phyloP scores from a whole-genome alignment of 768 basidiomycete species.

The Mycena olivaceomarginata region DNA sequence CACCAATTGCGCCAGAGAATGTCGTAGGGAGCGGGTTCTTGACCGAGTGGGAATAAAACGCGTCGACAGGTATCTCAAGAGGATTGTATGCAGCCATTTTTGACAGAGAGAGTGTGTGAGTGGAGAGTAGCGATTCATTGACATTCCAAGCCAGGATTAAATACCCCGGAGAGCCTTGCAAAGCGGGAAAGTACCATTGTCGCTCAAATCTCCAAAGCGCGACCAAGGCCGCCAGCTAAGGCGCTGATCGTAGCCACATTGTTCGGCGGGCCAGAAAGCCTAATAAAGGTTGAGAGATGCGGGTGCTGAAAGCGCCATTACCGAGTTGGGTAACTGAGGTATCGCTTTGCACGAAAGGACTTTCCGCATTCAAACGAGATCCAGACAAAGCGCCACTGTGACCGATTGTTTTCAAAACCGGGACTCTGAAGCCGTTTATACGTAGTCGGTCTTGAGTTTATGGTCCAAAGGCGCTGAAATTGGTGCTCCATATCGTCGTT shows the following conservation, averaged over 20 bases:
- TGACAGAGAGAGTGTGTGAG: background rate
- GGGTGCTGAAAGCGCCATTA: constrained; percentile 22
- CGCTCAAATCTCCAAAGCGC: constrained; percentile 25
- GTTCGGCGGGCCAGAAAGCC: constrained; percentile 14
- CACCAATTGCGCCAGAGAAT: constrained; percentile 35
- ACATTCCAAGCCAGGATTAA: constrained; percentile 10
- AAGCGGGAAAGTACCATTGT: constrained; percentile 36
- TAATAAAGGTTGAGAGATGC: constrained; percentile 15
- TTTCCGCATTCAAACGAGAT: background rate
- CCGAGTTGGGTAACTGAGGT: background rate
- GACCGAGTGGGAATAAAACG: constrained; percentile 14
- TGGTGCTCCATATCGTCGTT: background rate
- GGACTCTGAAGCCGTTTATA: background rate
- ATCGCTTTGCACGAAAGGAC: background rate
- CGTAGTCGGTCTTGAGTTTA: background rate
- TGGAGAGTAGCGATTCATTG: background rate
- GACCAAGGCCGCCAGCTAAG: constrained; percentile 26
- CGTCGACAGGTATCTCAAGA: constrained; percentile 15
- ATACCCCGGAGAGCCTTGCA: constrained; percentile 7
- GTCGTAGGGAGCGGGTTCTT: constrained; percentile 30
- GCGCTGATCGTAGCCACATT: constrained; percentile 25
- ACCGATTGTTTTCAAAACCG: background rate
- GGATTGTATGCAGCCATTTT: constrained; percentile 30
- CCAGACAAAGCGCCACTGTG: constrained; percentile 19
- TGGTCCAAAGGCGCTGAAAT: background rate